Conservation (phyloP, 2,329 filamentous ascomycete species). For the Lachnellula willkommii region DNA sequence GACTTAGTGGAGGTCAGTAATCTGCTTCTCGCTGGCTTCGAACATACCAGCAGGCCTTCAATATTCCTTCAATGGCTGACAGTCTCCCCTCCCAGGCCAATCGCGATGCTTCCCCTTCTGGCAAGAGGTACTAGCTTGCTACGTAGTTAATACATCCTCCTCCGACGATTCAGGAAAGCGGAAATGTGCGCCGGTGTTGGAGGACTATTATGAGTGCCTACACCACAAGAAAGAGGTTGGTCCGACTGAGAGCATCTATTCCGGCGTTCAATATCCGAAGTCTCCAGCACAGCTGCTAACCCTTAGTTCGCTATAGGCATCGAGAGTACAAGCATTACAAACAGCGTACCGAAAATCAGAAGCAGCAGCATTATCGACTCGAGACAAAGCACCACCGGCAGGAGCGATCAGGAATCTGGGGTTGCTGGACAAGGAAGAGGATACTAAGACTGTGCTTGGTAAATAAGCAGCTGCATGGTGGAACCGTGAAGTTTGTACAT, state of each 20-base stretch:
- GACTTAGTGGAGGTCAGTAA: slow-evolving; percentile 69
- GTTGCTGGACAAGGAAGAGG: slow-evolving; percentile 76
- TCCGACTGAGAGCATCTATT: neutral
- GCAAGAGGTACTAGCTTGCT: slow-evolving; percentile 98
- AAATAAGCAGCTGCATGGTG: slow-evolving; percentile 23
- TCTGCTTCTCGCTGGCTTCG: neutral
- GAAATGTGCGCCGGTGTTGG: slow-evolving; percentile 78
- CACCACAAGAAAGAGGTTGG: slow-evolving; percentile 98
- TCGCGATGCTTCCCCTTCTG: slow-evolving; percentile 97
- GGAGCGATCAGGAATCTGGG: slow-evolving; percentile 86
- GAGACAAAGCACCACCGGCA: slow-evolving; percentile 75
- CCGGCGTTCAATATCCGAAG: neutral
- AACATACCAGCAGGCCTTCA: neutral
- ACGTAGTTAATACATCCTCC: slow-evolving; percentile 83
- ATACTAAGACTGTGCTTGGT: slow-evolving; percentile 55
- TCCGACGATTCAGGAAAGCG: slow-evolving; percentile 76
- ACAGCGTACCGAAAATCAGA: slow-evolving; percentile 78
- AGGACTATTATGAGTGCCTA: slow-evolving; percentile 98
- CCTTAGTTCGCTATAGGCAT: slow-evolving; percentile 44
- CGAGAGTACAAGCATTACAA: slow-evolving; percentile 74
- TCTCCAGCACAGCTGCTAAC: slow-evolving; percentile 1
- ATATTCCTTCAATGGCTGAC: slow-evolving; percentile 22
- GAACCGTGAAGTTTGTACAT: slow-evolving; percentile 25
- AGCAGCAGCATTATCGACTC: slow-evolving; percentile 54
- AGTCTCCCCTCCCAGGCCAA: slow-evolving; percentile 16